Evolutionary conservation across 192 early-diverging fungal genomes (phyloP).

Genomic region (Blastocladiella britannica): DNA sequence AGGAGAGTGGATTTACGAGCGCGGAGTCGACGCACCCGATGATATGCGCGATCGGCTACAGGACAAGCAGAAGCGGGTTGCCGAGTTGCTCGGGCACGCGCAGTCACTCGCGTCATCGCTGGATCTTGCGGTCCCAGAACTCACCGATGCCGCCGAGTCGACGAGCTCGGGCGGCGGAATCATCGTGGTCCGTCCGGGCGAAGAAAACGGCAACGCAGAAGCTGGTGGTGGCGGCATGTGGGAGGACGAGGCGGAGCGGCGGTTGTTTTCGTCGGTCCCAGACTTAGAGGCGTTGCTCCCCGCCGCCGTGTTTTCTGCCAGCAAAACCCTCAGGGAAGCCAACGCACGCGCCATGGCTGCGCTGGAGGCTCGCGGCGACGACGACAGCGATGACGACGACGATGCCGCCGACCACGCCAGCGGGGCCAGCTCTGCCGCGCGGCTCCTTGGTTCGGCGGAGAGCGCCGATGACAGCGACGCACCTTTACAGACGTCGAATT

Average conservation of each 20-base stretch:
- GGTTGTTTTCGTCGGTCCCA: conserved; percentile 72
- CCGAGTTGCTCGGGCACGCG: neutral
- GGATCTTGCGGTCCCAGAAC: too few species aligned
- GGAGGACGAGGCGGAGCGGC: conserved; percentile 82
- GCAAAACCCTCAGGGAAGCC: conserved; percentile 1
- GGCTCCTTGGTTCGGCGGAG: conserved; percentile 1
- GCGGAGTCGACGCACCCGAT: neutral
- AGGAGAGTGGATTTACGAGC: neutral
- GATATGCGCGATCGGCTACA: neutral
- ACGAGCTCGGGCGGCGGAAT: too few species aligned
- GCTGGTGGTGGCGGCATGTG: conserved; percentile 52
- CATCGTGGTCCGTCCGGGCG: too few species aligned
- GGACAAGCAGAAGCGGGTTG: conserved; percentile 6
- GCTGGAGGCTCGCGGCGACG: conserved; percentile 11
- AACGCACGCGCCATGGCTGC: conserved; percentile 12
- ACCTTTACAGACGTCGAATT: too few species aligned
- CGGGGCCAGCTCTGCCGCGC: conserved; percentile 3
- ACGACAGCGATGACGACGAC: conserved; percentile 12
- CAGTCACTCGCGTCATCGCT: conserved; percentile 9
- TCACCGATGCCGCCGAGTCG: too few species aligned
- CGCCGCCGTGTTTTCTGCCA: conserved; percentile 45
- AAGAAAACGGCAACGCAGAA: conserved; percentile 8
- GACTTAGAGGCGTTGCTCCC: conserved; percentile 67
- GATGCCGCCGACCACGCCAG: conserved; percentile 1
- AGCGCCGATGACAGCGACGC: too few species aligned